Evolutionary conservation across 1,139 yeast species (phyloP), one percentile per base, ranked within the genome.

Genomic region (Arxiozyma slooffiae): DNA sequence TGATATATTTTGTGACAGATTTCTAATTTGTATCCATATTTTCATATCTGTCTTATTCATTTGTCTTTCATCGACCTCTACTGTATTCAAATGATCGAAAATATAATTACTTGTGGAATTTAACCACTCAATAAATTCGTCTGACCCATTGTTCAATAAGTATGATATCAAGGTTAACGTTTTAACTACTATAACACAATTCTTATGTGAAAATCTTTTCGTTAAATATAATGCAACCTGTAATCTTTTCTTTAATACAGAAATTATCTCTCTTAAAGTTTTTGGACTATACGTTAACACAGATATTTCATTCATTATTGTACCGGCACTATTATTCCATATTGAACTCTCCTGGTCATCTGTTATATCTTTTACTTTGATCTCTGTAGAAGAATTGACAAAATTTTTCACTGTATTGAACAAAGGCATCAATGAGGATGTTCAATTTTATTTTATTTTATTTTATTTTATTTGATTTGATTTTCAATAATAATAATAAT

Each of bases 241-340:
- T 17, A 65, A 50, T 43, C 67, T 48, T 50, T 61, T 64, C 45
- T 54, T 57, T n/a, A 65, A 38, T 14, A 64, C 62, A 37, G 57
- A 60, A 11, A 57, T 53, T 18, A 65, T 61, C 47, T 65, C 69
- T 41, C 58, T 58, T 36, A 63, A 47, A 1, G 68, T 63, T 53
- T 60, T 63, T 20, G 61, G 55, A 51, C 62, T 63, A 44, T 64
- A 65, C 1, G 68, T 65, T 38, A 65, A 50, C 1, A 64, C 62
- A n/a, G 66, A 61, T 8, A 65, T 60, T 50, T 65, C 68, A 53
- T 60, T 64, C 67, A 65, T 65, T 38, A 64, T 50, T 5, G 69
- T 57, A 14, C 66, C 67, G 3, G 64, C 63, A 7, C 65, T 64
- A 37, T 67, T 66, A 21, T 54, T 49, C 18, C 44, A 52, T 16